A percentile compares a stretch with the other conserved stretches of the same genome.
These are phyloP conservation scores for Cyclotella distinguenda DNA, from an alignment of 108 stramenopile species.

Conservation along the genomic window DNA sequence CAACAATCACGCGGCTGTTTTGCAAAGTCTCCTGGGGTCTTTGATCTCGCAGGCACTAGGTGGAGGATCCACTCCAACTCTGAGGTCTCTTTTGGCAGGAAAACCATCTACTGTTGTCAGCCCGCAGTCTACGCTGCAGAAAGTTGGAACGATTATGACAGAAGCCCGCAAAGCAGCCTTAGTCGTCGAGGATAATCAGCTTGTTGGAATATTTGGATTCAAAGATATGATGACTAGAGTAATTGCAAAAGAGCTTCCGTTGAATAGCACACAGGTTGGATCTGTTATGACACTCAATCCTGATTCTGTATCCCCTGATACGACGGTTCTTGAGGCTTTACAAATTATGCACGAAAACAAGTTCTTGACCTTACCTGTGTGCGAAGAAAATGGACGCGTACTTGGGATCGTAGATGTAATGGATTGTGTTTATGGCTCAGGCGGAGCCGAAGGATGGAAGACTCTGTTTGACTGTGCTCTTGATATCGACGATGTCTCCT, in stretches of 20 bases:
- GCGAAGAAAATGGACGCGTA: conserved; percentile 77
- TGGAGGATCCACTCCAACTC: conserved; percentile 62
- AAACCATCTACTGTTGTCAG: conserved; percentile 71
- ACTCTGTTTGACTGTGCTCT: conserved; percentile 32
- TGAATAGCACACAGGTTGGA: conserved; percentile 69
- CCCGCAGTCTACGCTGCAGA: conserved; percentile 65
- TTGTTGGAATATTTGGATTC: conserved; percentile 92
- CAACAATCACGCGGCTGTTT: conserved; percentile 60
- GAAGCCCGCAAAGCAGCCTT: conserved; percentile 82
- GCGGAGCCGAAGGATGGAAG: conserved; percentile 84
- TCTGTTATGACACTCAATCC: conserved; percentile 92
- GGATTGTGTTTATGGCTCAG: conserved; percentile 88
- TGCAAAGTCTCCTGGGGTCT: conserved; percentile 67
- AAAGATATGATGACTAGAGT: conserved; percentile 93
- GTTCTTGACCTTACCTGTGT: conserved; percentile 91
- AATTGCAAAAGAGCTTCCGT: conserved; percentile 76
- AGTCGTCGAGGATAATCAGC: conserved; percentile 70
- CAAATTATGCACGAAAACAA: conserved; percentile 92
- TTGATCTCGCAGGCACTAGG: conserved; percentile 72
- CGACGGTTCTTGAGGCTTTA: conserved; percentile 86
- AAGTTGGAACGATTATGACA: conserved; percentile 83
- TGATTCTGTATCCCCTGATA: conserved; percentile 86
- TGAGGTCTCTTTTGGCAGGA: conserved; percentile 69
- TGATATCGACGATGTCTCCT: conserved; percentile 38
- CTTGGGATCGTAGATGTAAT: conserved; percentile 95